These are phyloP conservation scores for Leptographium galeiforme DNA, from an alignment of 2,329 filamentous ascomycete species.

Conservation along the genomic window DNA sequence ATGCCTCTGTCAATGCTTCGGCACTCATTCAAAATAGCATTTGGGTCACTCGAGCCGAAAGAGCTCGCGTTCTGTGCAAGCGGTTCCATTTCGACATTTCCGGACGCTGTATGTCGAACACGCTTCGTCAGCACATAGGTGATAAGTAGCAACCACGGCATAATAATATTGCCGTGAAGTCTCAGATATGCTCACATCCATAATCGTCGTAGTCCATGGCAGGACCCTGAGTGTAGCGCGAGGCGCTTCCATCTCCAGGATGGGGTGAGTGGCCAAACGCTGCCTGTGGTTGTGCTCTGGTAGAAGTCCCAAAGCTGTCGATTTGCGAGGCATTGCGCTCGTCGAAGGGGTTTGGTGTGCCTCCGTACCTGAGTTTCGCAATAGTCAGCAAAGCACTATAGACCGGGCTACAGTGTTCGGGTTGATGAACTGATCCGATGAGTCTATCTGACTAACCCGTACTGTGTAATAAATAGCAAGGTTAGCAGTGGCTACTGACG, in stretches of 20 bases:
- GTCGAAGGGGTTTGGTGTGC: conserved; percentile 44
- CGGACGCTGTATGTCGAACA: conserved; percentile 21
- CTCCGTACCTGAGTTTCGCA: conserved; percentile 34
- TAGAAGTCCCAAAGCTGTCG: conserved; percentile 22
- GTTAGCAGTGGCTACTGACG: background rate
- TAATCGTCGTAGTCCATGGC: conserved; percentile 24
- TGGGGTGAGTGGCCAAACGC: conserved; percentile 18
- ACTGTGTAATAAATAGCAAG: conserved; percentile 32
- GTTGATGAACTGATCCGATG: background rate
- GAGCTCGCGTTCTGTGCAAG: conserved; percentile 38
- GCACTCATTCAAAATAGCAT: conserved; percentile 74
- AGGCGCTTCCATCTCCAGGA: conserved; percentile 14
- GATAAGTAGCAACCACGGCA: too few relatives aligned
- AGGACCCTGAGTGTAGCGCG: conserved; percentile 15
- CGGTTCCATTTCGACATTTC: conserved; percentile 59
- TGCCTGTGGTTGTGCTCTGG: conserved; percentile 15
- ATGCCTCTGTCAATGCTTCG: conserved; percentile 67
- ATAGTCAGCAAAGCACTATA: conserved; percentile 17
- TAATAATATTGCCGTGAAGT: too few relatives aligned
- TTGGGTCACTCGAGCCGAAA: conserved; percentile 43
- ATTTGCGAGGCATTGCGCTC: conserved; percentile 29
- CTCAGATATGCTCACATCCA: conserved; percentile 16
- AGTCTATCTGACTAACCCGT: conserved; percentile 35
- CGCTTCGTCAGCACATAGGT: background rate
- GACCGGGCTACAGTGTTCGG: background rate